Evolutionary conservation across 352 stramenopile genomes (phyloP).

Genomic region (Phytophthora europaea): DNA sequence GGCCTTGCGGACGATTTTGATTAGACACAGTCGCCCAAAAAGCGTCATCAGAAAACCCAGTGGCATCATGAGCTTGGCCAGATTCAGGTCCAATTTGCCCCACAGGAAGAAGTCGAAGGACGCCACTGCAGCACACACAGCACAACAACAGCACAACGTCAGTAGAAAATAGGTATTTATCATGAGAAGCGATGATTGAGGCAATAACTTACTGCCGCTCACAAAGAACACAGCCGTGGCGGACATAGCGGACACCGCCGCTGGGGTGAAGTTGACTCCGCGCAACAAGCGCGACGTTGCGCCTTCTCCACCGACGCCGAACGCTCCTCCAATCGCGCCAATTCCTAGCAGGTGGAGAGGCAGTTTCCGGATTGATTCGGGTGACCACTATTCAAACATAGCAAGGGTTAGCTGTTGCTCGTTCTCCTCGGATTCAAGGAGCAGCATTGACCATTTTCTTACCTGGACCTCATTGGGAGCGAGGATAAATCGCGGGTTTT

Average conservation of each 20-base stretch:
- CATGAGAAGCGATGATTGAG: constrained; percentile 1
- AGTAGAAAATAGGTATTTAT: not conserved
- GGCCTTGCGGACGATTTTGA: constrained; percentile 46
- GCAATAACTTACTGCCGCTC: constrained; percentile 44
- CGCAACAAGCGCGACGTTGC: constrained; percentile 93
- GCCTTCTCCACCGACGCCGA: constrained; percentile 92
- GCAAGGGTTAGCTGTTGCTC: constrained; percentile 17
- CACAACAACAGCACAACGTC: not conserved
- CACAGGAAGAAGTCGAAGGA: constrained; percentile 56
- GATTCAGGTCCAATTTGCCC: constrained; percentile 46
- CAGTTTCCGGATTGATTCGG: constrained; percentile 69
- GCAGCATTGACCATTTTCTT: constrained; percentile 47
- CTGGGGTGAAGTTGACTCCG: constrained; percentile 83
- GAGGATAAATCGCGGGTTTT: constrained; percentile 50
- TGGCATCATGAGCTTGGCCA: constrained; percentile 39
- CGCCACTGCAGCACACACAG: constrained; percentile 32
- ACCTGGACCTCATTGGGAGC: constrained; percentile 56
- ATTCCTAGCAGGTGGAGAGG: constrained; percentile 87
- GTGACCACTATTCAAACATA: constrained; percentile 45
- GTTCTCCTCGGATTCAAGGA: not conserved
- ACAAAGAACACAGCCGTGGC: constrained; percentile 55
- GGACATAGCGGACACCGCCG: constrained; percentile 80
- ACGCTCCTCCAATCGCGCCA: constrained; percentile 92
- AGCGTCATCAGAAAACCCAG: constrained; percentile 49
- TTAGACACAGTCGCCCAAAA: constrained; percentile 42